phyloP scores from a whole-genome alignment of 306 rosid genomes.

The Rosa rugosa region DNA sequence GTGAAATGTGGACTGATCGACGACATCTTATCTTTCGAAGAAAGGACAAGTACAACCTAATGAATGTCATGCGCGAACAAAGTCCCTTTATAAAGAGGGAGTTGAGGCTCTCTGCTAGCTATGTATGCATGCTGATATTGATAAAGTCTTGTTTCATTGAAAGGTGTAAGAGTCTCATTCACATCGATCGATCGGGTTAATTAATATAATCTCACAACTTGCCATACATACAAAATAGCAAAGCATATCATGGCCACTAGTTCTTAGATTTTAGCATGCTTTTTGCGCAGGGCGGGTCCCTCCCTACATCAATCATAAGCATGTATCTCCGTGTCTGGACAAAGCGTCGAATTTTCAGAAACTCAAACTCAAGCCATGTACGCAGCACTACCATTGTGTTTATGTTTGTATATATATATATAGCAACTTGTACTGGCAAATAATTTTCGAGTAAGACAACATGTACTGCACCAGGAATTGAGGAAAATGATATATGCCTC shows the following conservation, averaged over 20 bases:
- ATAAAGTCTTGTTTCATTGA: background rate
- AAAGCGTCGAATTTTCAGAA: background rate
- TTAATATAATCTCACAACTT: background rate
- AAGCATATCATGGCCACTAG: background rate
- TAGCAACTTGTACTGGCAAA: slow-evolving; percentile 8
- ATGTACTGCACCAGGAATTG: background rate
- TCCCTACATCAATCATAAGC: background rate
- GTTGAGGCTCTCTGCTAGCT: background rate
- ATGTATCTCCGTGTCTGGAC: background rate
- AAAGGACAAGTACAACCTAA: background rate
- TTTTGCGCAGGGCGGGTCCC: background rate
- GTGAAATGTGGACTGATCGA: slow-evolving; percentile 30
- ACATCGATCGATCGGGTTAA: slow-evolving; percentile 6
- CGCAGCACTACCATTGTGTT: background rate
- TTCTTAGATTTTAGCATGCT: slow-evolving; percentile 1
- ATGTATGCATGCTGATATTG: background rate
- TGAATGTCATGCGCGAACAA: slow-evolving; percentile 18
- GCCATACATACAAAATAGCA: background rate
- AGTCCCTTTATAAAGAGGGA: background rate
- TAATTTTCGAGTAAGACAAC: background rate
- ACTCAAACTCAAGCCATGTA: background rate
- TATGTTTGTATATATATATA: too few relatives aligned
- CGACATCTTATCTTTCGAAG: slow-evolving; percentile 16
- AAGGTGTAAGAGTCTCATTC: background rate
- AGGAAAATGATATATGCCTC: background rate